Base-by-base conservation (phyloP, 371 early-diverging fungal species). In the Saksenaea vasiformis region DNA sequence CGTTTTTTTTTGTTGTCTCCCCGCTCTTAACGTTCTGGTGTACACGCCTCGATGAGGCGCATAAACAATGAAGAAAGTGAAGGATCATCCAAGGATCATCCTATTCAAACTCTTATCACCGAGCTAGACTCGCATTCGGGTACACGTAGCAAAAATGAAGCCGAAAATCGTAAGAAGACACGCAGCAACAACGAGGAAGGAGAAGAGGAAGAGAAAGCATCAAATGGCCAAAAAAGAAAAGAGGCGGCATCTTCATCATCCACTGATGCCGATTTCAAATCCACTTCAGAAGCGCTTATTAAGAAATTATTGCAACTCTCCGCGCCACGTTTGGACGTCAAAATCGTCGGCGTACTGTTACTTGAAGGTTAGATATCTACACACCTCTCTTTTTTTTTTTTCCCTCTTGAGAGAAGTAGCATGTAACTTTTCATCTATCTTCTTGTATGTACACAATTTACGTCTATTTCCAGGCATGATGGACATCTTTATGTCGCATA, bases 401-500 rank as follows among this genome's bases (percentile, higher is more conserved):
- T 62, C 54, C 31, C 19, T n/a, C 38, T 14, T 19, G 9, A 34
- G 19, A 58, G 17, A 37, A 2, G n/a, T 11, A 39, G 39, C 39
- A 11, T n/a, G n/a, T 39, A 39, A 39, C 39, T 39, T 39, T 39
- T 14, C 39, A 39, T 39, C 51, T 22, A 9, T 47, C 3, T 47
- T 9, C 11, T 22, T 19, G 19, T n/a, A 47, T 47, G 22, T 47
- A 47, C 10, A 47, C 24, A 41, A 47, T 41, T 14, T 14, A 2
- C 2, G 4, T 41, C 14, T 22, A 22, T 47, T 22, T 22, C 11
- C 41, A 77, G 81, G 81, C 26, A 75, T 80, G 70, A 80, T 80
- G 76, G 78, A 80, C 56, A 70, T 80, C 1, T 70, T 78, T 31
- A 78, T 80, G 76, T 60, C 76, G 1, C 78, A 80, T 65, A 61